phyloP scores from a whole-genome alignment of 352 stramenopile genomes.

The Globisporangium spinosum region DNA sequence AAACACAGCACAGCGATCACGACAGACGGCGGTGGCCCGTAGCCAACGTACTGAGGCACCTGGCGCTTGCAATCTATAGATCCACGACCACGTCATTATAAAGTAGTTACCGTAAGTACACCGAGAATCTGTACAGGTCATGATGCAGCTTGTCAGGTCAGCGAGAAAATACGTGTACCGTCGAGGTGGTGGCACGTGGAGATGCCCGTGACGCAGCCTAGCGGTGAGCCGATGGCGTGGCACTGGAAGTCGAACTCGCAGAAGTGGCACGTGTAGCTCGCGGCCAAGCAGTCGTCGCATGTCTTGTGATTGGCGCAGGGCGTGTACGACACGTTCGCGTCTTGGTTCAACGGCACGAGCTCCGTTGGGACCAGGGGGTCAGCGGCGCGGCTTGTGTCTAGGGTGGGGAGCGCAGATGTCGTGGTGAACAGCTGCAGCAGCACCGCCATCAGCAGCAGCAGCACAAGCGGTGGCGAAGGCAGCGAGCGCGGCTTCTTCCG shows the following conservation, averaged over 20 bases:
- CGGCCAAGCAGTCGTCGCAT: slow-evolving; percentile 72
- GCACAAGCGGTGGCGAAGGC: not conserved
- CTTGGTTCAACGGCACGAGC: not conserved
- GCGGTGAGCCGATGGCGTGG: slow-evolving; percentile 65
- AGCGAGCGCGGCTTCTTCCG: not conserved
- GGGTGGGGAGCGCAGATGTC: too few species aligned
- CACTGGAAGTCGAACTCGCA: slow-evolving; percentile 84
- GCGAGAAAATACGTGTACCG: slow-evolving; percentile 25
- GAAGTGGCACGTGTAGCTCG: slow-evolving; percentile 78
- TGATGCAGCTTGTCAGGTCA: not conserved
- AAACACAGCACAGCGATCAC: slow-evolving; percentile 83
- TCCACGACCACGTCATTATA: slow-evolving; percentile 1
- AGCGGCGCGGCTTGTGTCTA: not conserved
- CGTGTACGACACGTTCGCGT: slow-evolving; percentile 14
- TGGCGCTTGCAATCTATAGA: slow-evolving; percentile 65
- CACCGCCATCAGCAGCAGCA: not conserved
- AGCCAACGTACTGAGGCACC: slow-evolving; percentile 75
- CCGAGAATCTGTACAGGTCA: not conserved
- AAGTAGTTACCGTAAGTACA: not conserved
- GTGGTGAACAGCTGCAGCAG: not conserved
- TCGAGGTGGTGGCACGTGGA: slow-evolving; percentile 80
- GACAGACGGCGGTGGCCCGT: slow-evolving; percentile 72
- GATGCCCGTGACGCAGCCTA: slow-evolving; percentile 67
- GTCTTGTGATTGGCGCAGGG: slow-evolving; percentile 54
- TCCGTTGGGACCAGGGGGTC: not conserved